These are phyloP conservation scores for Arabidopsis hybrid DNA, from an alignment of 441 rosid genomes.

Conservation along the genomic window DNA sequence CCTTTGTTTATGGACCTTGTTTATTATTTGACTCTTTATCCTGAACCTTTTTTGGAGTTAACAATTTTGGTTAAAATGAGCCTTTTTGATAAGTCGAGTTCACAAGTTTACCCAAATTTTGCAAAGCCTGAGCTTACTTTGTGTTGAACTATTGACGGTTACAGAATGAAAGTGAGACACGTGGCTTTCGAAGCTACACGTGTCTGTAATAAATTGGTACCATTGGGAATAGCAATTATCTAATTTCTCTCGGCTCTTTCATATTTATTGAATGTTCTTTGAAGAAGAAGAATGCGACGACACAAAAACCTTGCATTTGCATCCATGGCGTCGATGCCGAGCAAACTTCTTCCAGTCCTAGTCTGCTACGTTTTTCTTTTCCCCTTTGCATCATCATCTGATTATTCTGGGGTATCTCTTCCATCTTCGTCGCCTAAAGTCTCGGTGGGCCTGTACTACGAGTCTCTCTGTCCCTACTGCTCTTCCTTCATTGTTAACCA, in stretches of 20 bases:
- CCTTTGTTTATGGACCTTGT: not conserved
- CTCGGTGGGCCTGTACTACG: conserved; percentile 70
- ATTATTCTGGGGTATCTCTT: conserved; percentile 37
- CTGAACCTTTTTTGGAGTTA: not conserved
- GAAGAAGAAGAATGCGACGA: not conserved
- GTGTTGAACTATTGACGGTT: not conserved
- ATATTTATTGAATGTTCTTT: not conserved
- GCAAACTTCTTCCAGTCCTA: conserved; percentile 14
- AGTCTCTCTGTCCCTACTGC: conserved; percentile 82
- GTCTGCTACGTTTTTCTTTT: conserved; percentile 31
- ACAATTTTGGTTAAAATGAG: not conserved
- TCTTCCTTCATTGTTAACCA: conserved; percentile 70
- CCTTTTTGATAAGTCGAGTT: not conserved
- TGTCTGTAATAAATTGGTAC: not conserved
- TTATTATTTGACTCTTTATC: not conserved
- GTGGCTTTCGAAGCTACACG: conserved; percentile 16
- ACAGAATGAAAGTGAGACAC: not conserved
- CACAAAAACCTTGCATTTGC: not conserved
- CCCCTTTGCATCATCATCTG: conserved; percentile 32
- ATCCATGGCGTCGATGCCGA: conserved; percentile 36
- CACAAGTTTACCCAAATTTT: not conserved
- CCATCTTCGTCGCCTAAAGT: conserved; percentile 51
- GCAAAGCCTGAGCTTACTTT: not conserved
- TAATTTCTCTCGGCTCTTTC: no score
- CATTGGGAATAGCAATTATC: no score